Conservation (phyloP, 352 stramenopile genomes). For the Globisporangium middletonii region DNA sequence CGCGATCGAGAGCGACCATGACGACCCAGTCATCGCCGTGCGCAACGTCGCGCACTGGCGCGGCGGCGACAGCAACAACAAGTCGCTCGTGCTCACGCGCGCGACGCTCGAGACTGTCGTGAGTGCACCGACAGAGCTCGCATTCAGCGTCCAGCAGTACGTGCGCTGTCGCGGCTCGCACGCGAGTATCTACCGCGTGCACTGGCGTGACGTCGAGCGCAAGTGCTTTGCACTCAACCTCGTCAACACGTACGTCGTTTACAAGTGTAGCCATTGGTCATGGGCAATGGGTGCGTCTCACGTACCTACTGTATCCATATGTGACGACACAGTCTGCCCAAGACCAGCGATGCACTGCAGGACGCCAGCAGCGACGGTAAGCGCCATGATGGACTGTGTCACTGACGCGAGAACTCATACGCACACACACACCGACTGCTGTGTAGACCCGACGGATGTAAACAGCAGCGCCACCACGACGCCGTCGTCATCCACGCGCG, state of each 20-base stretch:
- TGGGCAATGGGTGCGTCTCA: neutral
- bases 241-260: constrained; percentile 48
- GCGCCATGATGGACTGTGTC: neutral
- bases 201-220: constrained; percentile 42
- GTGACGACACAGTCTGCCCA: too few relatives aligned
- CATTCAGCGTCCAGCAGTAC: constrained; percentile 64
- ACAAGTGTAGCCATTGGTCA: neutral
- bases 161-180: constrained; percentile 61
- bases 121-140: constrained; percentile 45
- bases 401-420: too few relatives aligned
- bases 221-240: constrained; percentile 72
- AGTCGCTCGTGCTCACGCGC: constrained; percentile 53
- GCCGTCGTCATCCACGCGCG: neutral
- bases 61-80: constrained; percentile 30
- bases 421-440: too few relatives aligned
- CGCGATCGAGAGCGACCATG: constrained; percentile 9
- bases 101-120: constrained; percentile 52
- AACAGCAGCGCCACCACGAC: neutral
- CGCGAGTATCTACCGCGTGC: constrained; percentile 64
- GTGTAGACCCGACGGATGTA: neutral
- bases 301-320: too few relatives aligned
- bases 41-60: constrained; percentile 54
- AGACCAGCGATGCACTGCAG: too few relatives aligned
- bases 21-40: constrained; percentile 48
- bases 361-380: neutral